Evolutionary conservation across 768 basidiomycete genomes (phyloP), one percentile per base, ranked within the genome.

Genomic region (Boletus bicolor): DNA sequence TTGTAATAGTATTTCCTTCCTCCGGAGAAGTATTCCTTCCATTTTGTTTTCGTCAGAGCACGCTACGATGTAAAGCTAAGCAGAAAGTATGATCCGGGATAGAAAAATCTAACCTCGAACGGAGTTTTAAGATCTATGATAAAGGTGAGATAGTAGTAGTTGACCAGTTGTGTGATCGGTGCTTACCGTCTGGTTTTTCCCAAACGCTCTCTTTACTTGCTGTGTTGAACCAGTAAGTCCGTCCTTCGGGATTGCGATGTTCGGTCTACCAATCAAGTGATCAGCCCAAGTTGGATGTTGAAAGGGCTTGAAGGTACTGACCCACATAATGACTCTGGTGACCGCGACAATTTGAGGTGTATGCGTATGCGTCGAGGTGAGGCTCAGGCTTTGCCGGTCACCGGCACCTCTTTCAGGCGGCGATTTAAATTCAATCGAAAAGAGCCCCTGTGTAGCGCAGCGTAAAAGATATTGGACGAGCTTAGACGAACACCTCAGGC

Each of bases 161-260:
- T 17, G 17, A 17, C 47, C 36, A 44, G 19, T 49, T 35, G 44
- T 38, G 45, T 32, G 51, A 54, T 52, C 9, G 30, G 50, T 48
- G 65, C 80, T 63, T 63, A 90, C 90, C 91, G 70, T 95, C 91
- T 56, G 97, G 97, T 70, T 98, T 99, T 74, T 98, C 95, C 96
- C 95, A 98, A 50, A 95, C 93, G 67, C 93, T 96, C 64, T 92
- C 90, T 64, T 87, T 85, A 4, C 89, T 91, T 10, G 78, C 80
- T 0, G 91, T 85, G 68, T 97, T 94, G 74, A 93, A 94, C 95
- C 95, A 98, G 67, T 98, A 98, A 0, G 91, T 93, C n/a, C 93
- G 80, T n/a, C 94, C 94, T 68, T 97, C 96, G 2, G 91, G 86
- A 73, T 95, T 96, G 35, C 90, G 86, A 74, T 97, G 92, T 68